Conservation (phyloP, 2,329 filamentous ascomycete genomes). For the Aspergillus latus region DNA sequence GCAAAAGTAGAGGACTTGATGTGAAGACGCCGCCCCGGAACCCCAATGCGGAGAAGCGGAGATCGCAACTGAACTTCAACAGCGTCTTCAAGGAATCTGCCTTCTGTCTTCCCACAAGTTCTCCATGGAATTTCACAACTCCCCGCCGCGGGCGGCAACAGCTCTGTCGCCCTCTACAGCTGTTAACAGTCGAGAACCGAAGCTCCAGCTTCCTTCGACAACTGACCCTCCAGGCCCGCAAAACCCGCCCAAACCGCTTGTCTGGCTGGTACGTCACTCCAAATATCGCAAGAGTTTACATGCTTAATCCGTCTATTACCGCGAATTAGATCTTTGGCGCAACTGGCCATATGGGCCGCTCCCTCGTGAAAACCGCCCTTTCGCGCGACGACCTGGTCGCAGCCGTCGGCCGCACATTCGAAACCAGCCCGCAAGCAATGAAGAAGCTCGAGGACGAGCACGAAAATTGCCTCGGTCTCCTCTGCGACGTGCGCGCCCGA, state of each 20-base stretch:
- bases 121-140: slow-evolving; percentile 29
- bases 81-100: background rate
- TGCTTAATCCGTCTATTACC: background rate
- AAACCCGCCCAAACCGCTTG: slow-evolving; percentile 69
- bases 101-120: slow-evolving; percentile 1
- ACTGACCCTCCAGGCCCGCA: slow-evolving; percentile 78
- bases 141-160: slow-evolving; percentile 23
- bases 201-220: slow-evolving; percentile 70
- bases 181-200: slow-evolving; percentile 37
- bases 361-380: slow-evolving; percentile 78
- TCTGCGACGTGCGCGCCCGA: slow-evolving; percentile 85
- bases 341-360: slow-evolving; percentile 95
- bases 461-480: slow-evolving; percentile 65
- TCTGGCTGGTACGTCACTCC: slow-evolving; percentile 74
- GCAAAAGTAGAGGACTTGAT: too few species aligned
- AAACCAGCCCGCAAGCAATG: slow-evolving; percentile 73
- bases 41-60: slow-evolving; percentile 27
- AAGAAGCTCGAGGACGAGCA: slow-evolving; percentile 64
- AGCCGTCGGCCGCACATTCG: slow-evolving; percentile 79
- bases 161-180: slow-evolving; percentile 15
- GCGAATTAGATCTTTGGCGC: slow-evolving; percentile 76
- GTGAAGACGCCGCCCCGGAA: slow-evolving; percentile 15
- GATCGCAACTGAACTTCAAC: background rate
- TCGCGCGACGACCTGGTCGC: slow-evolving; percentile 79
- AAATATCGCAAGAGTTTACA: background rate